These are phyloP conservation scores for Sarcodon aspratus DNA, from an alignment of 768 basidiomycete species.

Conservation along the genomic window DNA sequence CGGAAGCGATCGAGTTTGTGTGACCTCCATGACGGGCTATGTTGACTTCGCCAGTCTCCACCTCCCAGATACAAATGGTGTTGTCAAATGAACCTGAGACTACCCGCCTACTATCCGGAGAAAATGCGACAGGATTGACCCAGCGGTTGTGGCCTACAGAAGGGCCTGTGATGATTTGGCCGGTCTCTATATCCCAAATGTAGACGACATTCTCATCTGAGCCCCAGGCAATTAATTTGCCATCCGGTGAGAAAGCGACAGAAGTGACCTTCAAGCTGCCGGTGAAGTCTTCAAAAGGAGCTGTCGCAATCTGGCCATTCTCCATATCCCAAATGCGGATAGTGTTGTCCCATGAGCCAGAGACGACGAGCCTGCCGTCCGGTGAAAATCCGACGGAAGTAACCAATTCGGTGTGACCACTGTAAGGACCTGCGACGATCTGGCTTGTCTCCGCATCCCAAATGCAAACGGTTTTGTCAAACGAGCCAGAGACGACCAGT, in stretches of 20 bases:
- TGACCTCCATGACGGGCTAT: constrained; percentile 7
- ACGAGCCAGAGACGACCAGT: constrained; percentile 28
- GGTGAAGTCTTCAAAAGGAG: no score
- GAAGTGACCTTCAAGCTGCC: background rate
- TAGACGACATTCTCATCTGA: constrained; percentile 36
- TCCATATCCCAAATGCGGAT: constrained; percentile 2
- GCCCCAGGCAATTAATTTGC: constrained; percentile 24
- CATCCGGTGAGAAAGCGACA: constrained; percentile 6
- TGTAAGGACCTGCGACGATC: no score
- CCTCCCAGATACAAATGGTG: no score
- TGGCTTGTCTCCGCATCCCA: constrained; percentile 3
- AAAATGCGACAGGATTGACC: no score
- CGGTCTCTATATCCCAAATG: constrained; percentile 26
- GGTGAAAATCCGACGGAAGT: constrained; percentile 3
- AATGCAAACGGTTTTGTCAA: constrained; percentile 17
- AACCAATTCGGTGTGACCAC: constrained; percentile 1
- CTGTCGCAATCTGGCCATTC: background rate
- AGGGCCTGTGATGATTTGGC: no score
- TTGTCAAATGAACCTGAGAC: no score
- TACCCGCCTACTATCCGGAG: constrained; percentile 24
- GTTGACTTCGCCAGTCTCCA: no score
- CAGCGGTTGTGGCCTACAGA: no score
- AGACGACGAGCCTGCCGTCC: constrained; percentile 3
- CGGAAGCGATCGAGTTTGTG: constrained; percentile 3
- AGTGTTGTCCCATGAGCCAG: constrained; percentile 3